These are phyloP conservation scores for Alternaria viburni DNA, from an alignment of 2,329 filamentous ascomycete genomes.

Conservation along the genomic window DNA sequence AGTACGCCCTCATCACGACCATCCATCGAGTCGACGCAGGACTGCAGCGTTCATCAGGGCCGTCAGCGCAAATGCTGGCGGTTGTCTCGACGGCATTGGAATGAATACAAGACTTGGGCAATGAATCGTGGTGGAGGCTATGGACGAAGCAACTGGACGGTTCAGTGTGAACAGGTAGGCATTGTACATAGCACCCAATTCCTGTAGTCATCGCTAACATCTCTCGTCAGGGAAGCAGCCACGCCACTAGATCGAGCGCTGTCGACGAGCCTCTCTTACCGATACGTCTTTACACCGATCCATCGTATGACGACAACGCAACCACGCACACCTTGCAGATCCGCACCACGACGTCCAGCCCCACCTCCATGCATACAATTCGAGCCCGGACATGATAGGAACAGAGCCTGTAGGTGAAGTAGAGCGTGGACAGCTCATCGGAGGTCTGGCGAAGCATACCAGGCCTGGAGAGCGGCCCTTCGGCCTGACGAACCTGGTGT, in stretches of 20 bases:
- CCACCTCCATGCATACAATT: background rate
- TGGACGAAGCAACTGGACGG: background rate
- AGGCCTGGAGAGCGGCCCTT: background rate
- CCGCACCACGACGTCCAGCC: background rate
- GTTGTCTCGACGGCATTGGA: background rate
- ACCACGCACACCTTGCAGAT: background rate
- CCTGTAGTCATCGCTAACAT: background rate
- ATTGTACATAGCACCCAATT: background rate
- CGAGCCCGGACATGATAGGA: background rate
- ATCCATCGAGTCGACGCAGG: no score
- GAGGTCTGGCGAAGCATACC: background rate
- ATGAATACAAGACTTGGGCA: background rate
- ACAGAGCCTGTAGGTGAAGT: background rate
- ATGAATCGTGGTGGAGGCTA: background rate
- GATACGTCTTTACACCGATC: background rate
- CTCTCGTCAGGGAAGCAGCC: background rate
- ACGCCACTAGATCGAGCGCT: background rate
- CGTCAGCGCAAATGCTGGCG: no score
- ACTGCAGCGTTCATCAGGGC: no score
- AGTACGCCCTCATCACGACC: background rate
- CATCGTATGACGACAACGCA: background rate
- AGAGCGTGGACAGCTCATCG: background rate
- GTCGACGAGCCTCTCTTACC: no score
- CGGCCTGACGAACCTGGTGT: background rate
- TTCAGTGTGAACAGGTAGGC: background rate